Base-by-base conservation (phyloP, 495 filamentous ascomycete species). In the Chaetomium tenue region DNA sequence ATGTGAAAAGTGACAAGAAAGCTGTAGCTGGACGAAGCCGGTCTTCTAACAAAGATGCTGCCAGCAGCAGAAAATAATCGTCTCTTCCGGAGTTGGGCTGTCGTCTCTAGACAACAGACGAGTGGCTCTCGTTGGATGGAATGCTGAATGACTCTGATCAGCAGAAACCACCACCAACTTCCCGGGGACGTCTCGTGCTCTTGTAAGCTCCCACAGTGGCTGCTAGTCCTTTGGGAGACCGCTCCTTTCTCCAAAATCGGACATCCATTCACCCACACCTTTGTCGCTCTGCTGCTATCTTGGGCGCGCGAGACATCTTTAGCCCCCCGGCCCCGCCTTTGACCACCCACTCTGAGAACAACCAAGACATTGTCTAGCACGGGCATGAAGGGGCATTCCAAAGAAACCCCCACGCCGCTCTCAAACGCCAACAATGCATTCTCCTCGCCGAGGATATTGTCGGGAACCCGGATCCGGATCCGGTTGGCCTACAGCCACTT, bases 401-500 rank as follows among this genome's bases (percentile, higher is more conserved):
- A 57, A 61, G 48, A 61, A 1, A 26, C 9, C 18, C 12, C 18
- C 44, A 30, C 33, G 33, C 58, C 42, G 25, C 44, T 48, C 57
- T 15, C 6, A 5, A 60, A 51, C 18, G 18, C 46, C 58, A 50
- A 60, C 47, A 60, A 60, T 51, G 26, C 58, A 62, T 53, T 54
- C 39, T 55, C 20, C 15, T 23, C 60, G 22, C 11, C 37, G 9
- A 8, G 15, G 8, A 1, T 18, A 47, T 47, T 37, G 33, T 37
- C 33, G 33, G 33, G 33, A 8, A 11, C 40, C 28, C 39, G 18
- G 39, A 12, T 25, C 40, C 58, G 28, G 57, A 60, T 56, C 66
- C 66, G 46, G 26, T 47, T 61, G 42, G 42, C 18, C 28, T 39
- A 78, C 20, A 77, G 59, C 79, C 79, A 82, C 50, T 79, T 79